Evolutionary conservation across 2,329 filamentous ascomycete genomes (phyloP), one percentile per base, ranked within the genome.

Genomic region (Pseudocercospora ulei): DNA sequence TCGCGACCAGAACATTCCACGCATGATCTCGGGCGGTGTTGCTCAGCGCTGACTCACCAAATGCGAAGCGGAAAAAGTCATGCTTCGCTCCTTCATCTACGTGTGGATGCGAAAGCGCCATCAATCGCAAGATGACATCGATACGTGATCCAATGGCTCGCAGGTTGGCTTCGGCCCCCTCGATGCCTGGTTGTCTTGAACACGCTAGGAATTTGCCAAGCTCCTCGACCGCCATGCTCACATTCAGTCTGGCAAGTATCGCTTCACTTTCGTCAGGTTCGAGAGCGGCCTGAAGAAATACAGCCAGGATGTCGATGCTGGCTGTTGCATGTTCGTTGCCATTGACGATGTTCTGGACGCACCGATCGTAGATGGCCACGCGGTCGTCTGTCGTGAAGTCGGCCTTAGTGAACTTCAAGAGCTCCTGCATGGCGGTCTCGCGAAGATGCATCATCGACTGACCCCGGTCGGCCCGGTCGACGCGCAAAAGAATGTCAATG

Each of bases 71-170:
- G 35, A 47, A 52, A 11, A 54, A 23, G 6, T 40, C 17, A 23
- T 42, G 18, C 26, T 37, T 29, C 5, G 38, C 25, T 2, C 34
- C 41, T 7, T 44, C 45, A 13, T 40, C 29, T 26, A 36, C 26
- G 3, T 37, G 22, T 5, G 18, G 18, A 5, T 20, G 36, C 5
- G 41, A 26, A 8, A 47, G 23, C n/a, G 41, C 35, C 23, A 52
- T 36, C 16, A 54, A 38, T 9, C 68, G 67, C 25, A 70, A 66
- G 12, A 82, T 68, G 50, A 83, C 81, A 1, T 77, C 70, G 23
- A 82, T 68, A 20, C 50, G 37, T 2, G 29, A n/a, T 5, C 28
- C 35, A 2, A 48, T 22, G 9, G 31, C 44, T 8, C 36, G 26
- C 14, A 41, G 7, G 19, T 20, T 23, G 4, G 20, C 23, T 4